Percentiles rank a stretch among this genome's conserved stretches.
Evolutionary conservation across 345 rosid species (phyloP).

Genomic region (Euphorbia tirucalli): DNA sequence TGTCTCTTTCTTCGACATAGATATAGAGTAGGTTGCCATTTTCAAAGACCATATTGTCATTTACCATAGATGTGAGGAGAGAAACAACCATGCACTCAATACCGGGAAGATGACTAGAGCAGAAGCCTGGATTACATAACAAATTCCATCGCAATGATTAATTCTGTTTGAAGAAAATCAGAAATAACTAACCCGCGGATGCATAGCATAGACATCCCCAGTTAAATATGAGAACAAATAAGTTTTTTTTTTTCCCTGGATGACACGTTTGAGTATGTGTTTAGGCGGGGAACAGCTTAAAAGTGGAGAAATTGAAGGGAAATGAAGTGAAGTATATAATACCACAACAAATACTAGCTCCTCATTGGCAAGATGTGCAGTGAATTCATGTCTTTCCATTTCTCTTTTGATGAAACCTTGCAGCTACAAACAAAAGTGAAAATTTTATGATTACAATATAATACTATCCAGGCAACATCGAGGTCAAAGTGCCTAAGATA

Average conservation of each 20-base stretch:
- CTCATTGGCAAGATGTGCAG: constrained; percentile 52
- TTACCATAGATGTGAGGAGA: constrained; percentile 31
- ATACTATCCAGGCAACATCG: not conserved
- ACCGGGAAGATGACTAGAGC: constrained; percentile 62
- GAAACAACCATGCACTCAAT: constrained; percentile 61
- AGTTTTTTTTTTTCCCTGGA: not conserved
- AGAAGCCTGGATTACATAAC: constrained; percentile 58
- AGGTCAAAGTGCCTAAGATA: not conserved
- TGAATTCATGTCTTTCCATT: constrained; percentile 61
- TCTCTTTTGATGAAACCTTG: constrained; percentile 61
- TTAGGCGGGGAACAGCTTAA: too few relatives aligned
- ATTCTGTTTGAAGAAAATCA: not conserved
- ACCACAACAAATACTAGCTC: constrained; percentile 80
- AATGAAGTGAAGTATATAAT: constrained; percentile 26
- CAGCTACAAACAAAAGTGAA: constrained; percentile 38
- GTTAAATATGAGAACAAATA: not conserved
- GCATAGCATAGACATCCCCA: not conserved
- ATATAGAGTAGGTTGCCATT: constrained; percentile 2
- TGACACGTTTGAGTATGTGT: not conserved
- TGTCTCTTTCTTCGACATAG: not conserved
- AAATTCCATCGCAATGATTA: not conserved
- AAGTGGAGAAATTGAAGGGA: not conserved
- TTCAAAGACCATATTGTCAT: constrained; percentile 10
- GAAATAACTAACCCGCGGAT: constrained; percentile 1
- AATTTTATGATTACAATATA: not conserved